These are phyloP conservation scores for Phyllachora maydis DNA, from an alignment of 2,329 filamentous ascomycete species.

Conservation along the genomic window DNA sequence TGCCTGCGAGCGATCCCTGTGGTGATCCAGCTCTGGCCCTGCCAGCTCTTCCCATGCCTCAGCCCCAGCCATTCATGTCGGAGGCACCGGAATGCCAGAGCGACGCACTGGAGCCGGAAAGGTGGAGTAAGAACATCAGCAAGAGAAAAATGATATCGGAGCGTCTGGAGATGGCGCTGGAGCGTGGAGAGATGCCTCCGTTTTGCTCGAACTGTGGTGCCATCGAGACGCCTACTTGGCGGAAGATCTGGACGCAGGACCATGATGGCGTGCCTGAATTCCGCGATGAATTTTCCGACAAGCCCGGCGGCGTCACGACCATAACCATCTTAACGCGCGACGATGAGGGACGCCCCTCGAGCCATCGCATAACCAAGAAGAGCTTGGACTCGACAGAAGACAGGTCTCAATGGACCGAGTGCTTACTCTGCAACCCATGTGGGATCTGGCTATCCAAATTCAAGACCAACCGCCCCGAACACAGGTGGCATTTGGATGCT, in stretches of 20 bases:
- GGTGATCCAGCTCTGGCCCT: no score
- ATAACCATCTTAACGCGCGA: conserved; percentile 48
- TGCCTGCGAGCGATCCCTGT: no score
- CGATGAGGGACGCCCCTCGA: conserved; percentile 35
- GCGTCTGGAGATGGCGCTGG: conserved; percentile 40
- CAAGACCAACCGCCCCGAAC: conserved; percentile 60
- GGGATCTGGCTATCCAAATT: conserved; percentile 89
- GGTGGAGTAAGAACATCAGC: conserved; percentile 40
- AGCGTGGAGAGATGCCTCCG: conserved; percentile 65
- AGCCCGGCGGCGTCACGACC: conserved; percentile 52
- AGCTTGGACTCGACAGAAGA: conserved; percentile 39
- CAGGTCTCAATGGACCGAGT: conserved; percentile 45
- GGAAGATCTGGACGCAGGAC: conserved; percentile 73
- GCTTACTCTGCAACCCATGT: conserved; percentile 83
- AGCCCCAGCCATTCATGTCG: conserved; percentile 10
- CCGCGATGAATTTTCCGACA: conserved; percentile 51
- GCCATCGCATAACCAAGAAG: conserved; percentile 66
- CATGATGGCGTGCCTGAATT: conserved; percentile 48
- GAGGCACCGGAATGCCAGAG: conserved; percentile 20
- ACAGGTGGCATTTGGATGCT: conserved; percentile 58
- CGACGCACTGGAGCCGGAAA: conserved; percentile 22
- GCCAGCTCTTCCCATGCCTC: conserved; percentile 10
- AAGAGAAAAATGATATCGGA: conserved; percentile 42
- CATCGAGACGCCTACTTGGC: conserved; percentile 92
- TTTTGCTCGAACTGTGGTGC: conserved; percentile 88